Base-by-base conservation (phyloP, 1,284 basidiomycete species). In the Naganishia sp. region DNA sequence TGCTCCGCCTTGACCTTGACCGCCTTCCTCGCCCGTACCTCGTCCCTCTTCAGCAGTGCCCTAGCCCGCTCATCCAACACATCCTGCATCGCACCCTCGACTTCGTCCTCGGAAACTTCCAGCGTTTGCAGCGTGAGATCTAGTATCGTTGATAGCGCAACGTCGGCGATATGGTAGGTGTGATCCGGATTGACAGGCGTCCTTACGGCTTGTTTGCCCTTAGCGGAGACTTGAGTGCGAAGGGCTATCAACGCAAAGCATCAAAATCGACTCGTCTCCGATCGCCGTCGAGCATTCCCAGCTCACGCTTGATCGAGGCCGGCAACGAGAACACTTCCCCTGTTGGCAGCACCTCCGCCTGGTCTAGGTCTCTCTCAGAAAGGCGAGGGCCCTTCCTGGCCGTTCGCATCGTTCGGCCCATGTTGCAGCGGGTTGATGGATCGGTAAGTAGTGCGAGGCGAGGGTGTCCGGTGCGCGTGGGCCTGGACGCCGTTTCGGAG, bases 351-450 rank as follows among this genome's bases (percentile, higher is more conserved):
- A 42, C 7, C 1, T 6, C 21, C 7, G 33, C 53, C 53, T 42
- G 33, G 6, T 36, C 50, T 25, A 53, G 10, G 13, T 33, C 28
- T 33, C 25, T 4, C 13, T 33, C 23, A 33, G 25, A 31, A 39
- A 36, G 53, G 31, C 11, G 7, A 18, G 1, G 28, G 18, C 33
- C 33, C 11, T 42, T 55, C 3, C 53, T n/a, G 18, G 53, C 53
- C 10, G 53, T 55, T 42, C 23, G 53, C 53, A 55, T 55, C 53
- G 53, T 55, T 39, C 53, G 31, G 3, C 33, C 36, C 53, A 55
- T 55, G 13, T 55, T 55, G 33, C 31, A 7, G 36, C 6, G 13
- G 36, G 4, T 39, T 39, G 36, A 39, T 39, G 36, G 36, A 9
- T 2, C 36, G 13, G 13, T 13, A 7, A 39, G 36, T 6, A 10